Evolutionary conservation across 73 alveolate genomes (phyloP), one percentile per base, ranked within the genome.

Genomic region (Tetrahymena malaccensis): DNA sequence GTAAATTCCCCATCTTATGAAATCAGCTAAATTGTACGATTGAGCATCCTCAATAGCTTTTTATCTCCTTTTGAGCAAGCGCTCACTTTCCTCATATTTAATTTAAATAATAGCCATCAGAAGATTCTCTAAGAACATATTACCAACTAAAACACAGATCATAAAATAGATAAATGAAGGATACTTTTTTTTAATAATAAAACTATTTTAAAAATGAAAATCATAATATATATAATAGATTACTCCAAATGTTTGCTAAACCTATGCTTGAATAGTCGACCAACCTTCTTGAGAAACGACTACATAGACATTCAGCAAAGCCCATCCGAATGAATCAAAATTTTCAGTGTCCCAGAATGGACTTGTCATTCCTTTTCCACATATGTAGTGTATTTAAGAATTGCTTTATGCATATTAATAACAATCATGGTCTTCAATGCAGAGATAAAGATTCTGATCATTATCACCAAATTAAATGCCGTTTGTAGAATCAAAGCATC

Each of bases 281-380:
- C 99, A 99, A 7, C 99, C 99, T 97, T 99, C 99, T 37, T 97
- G 97, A 58, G 99, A 94, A 93, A 96, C 97, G 33, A 94, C 95
- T 0, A 95, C 97, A 96, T 97, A 98, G 25, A 97, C 97, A 85
- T 97, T 95, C 37, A 98, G 96, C 95, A 97, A 95, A 31, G 98
- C 96, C n/a, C 94, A 85, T 55, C 96, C 96, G 43, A 96, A 94
- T 96, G 97, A 93, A 93, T 96, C 97, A 43, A 96, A 94, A 21
- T 94, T 84, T n/a, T 70, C 85, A 37, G 70, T 43, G 22, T 96
- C 98, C 44, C 84, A 94, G 10, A 94, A 37, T 17, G 97, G 98
- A 83, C 85, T 96, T 17, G 94, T 43, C 35, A 96, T 21, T 55
- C 94, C 94, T 35, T 85, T 96, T 16, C 93, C 96, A 58, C 98